A percentile compares a stretch with the other conserved stretches of the same genome.
Evolutionary conservation across 2,329 filamentous ascomycete genomes (phyloP).

Genomic region (Alternaria ventricosa): DNA sequence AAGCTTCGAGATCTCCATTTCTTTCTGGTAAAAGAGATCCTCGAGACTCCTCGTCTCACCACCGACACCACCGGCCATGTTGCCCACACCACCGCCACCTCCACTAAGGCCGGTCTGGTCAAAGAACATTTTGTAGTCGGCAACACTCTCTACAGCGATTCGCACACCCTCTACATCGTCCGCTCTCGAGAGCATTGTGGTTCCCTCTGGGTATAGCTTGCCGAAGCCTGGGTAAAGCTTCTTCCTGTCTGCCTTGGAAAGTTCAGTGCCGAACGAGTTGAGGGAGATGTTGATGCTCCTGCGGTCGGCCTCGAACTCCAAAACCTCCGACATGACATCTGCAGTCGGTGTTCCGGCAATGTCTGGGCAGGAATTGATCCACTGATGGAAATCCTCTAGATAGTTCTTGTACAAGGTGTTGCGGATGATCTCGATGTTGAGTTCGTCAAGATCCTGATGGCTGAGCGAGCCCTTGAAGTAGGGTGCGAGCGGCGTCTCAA

Average conservation of each 20-base stretch:
- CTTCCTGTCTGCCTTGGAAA: conserved; percentile 90
- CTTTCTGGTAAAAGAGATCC: conserved; percentile 98
- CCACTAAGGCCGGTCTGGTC: conserved; percentile 85
- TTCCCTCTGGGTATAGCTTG: conserved; percentile 90
- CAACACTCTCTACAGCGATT: conserved; percentile 88
- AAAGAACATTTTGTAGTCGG: conserved; percentile 95
- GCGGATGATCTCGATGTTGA: conserved; percentile 98
- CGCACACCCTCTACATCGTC: conserved; percentile 95
- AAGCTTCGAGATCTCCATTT: conserved; percentile 97
- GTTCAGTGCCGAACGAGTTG: conserved; percentile 97
- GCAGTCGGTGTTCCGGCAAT: conserved; percentile 87
- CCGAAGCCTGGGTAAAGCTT: conserved; percentile 96
- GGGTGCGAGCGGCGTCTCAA: conserved; percentile 92
- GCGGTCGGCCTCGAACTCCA: conserved; percentile 96
- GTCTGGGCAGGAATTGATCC: conserved; percentile 88
- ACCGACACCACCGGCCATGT: conserved; percentile 81
- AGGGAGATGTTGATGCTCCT: conserved; percentile 98
- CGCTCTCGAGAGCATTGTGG: conserved; percentile 89
- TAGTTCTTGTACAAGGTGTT: conserved; percentile 99
- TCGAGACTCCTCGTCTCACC: conserved; percentile 88
- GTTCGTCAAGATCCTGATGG: conserved; percentile 95
- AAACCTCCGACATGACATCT: conserved; percentile 93
- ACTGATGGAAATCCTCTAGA: conserved; percentile 94
- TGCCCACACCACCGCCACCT: conserved; percentile 75
- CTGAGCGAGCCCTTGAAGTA: conserved; percentile 98